Evolutionary conservation across 2,329 filamentous ascomycete species (phyloP).

Genomic region (Aureobasidium sp.): DNA sequence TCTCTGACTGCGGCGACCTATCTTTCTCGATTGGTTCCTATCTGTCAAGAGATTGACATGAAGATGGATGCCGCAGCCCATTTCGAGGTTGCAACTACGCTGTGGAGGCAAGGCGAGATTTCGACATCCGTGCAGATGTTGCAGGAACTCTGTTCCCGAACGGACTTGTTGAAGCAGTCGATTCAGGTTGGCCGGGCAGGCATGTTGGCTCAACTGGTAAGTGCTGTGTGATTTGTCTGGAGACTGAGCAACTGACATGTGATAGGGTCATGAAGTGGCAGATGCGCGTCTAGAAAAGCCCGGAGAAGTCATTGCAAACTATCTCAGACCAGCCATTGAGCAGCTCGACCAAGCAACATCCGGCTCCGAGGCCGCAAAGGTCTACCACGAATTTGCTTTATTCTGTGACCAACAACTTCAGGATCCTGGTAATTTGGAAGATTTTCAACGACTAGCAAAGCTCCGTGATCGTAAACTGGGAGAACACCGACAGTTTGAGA

Average conservation of each 20-base stretch:
- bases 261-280: constrained; percentile 71
- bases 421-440: constrained; percentile 74
- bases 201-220: constrained; percentile 70
- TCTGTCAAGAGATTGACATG: constrained; percentile 62
- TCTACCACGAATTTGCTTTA: constrained; percentile 88
- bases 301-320: constrained; percentile 78
- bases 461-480: constrained; percentile 40
- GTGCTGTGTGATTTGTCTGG: constrained; percentile 14
- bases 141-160: constrained; percentile 57
- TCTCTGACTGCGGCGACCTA: constrained; percentile 78
- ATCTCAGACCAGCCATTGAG: constrained; percentile 73
- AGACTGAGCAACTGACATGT: neutral
- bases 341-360: constrained; percentile 62
- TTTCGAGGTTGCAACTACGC: constrained; percentile 75
- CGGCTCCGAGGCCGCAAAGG: constrained; percentile 69
- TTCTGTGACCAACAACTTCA: constrained; percentile 95
- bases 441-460: constrained; percentile 70
- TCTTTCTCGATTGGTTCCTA: constrained; percentile 65
- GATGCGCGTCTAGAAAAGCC: constrained; percentile 86
- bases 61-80: constrained; percentile 68
- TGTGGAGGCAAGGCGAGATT: constrained; percentile 93
- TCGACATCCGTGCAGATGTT: constrained; percentile 83
- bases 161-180: constrained; percentile 57
- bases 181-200: constrained; percentile 67
- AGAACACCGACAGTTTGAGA: constrained; percentile 57